phyloP scores from a whole-genome alignment of 495 filamentous ascomycete species.

The Delitschia confertaspora region DNA sequence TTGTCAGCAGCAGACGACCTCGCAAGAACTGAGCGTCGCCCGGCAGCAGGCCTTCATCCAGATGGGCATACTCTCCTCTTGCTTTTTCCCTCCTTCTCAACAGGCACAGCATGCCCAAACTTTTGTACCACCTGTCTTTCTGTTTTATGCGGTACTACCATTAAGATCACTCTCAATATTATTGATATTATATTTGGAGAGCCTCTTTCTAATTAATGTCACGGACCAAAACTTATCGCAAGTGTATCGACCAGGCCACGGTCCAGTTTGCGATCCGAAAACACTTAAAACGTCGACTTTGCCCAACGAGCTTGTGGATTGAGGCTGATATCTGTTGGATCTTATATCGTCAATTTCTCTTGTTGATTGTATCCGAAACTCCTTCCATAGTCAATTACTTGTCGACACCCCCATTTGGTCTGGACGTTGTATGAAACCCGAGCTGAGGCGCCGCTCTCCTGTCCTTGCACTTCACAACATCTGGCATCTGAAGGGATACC shows the following conservation, averaged over 20 bases:
- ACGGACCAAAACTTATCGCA: conserved; percentile 15
- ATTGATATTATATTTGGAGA: conserved; percentile 26
- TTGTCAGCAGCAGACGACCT: conserved; percentile 16
- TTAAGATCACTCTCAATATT: conserved; percentile 26
- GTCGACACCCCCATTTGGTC: conserved; percentile 9
- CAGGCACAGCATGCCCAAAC: conserved; percentile 14
- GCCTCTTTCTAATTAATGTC: conserved; percentile 23
- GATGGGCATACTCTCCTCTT: conserved; percentile 6
- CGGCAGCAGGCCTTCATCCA: conserved; percentile 8
- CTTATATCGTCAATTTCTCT: conserved; percentile 4
- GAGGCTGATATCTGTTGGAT: conserved; percentile 16
- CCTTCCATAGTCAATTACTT: conserved; percentile 13
- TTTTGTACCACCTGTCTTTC: conserved; percentile 24
- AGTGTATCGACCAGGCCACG: conserved; percentile 14
- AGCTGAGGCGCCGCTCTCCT: conserved; percentile 10
- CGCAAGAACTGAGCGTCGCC: conserved; percentile 4
- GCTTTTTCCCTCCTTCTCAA: conserved; percentile 16
- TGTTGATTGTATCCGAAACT: conserved; percentile 21
- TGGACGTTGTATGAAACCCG: conserved; percentile 6
- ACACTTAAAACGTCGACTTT: conserved; percentile 24
- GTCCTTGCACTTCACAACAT: conserved; percentile 1
- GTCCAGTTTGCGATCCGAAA: conserved; percentile 21
- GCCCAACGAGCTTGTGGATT: conserved; percentile 19
- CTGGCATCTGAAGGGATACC: conserved; percentile 2
- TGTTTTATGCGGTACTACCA: conserved; percentile 25